Evolutionary conservation across 2,329 filamentous ascomycete genomes (phyloP), one percentile per base, ranked within the genome.

Genomic region (Fusarium tuaranense): DNA sequence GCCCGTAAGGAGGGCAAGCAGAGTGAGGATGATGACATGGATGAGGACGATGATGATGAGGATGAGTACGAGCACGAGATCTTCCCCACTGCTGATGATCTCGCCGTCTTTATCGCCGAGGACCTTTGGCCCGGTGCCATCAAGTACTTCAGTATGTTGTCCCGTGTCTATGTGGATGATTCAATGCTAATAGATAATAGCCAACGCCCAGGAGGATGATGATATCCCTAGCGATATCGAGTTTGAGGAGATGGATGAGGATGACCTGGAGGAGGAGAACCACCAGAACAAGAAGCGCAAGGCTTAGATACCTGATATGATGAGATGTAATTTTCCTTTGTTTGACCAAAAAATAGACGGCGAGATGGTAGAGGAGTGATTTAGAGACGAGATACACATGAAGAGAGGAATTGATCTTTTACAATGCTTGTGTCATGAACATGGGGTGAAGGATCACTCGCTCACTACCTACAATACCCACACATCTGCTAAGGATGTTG

Each of bases 71-170:
- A 92, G 64, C 88, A 92, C 58, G 96, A 98, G 84, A 92, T 97
- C 77, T 98, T 97, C 87, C 93, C 94, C n/a, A 91, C 91, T 51
- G 96, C 94, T 25, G 95, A 97, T 76, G 93, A 95, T 71, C 83
- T 98, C 58, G 95, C 95, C 44, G 88, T 95, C 72, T 88, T 91
- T 70, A 87, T 98, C 76, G 91, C 93, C 10, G 95, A 98, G 81
- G 96, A 98, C 77, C 86, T 98, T 63, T 98, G 93, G 92, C 94
- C 94, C 58, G 91, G 92, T 73, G 96, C 95, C 68, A 92, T 97
- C 82, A 94, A 94, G 83, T 97, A 97, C 86, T 98, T 97, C 86
- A 93, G 94, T 97, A 87, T 85, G 94, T 90, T 66, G 34, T 65
- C 14, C 48, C 27, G 27, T 53, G 3, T 4, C 5, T 38, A 7